phyloP scores from a whole-genome alignment of 148 eudicot species.

The Fagopyrum homotropicum region DNA sequence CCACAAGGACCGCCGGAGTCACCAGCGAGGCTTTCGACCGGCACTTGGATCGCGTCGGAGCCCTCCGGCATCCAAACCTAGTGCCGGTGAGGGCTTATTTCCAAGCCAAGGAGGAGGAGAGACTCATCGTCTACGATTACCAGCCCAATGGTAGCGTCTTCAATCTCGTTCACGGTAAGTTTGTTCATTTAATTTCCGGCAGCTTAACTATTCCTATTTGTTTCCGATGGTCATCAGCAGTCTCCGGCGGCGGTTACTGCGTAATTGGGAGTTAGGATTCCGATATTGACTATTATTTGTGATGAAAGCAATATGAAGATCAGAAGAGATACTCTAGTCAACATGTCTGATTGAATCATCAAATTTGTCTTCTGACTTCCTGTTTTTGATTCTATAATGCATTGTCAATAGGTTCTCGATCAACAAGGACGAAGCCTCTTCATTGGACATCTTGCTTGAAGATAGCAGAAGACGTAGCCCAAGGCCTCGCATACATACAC shows the following conservation, averaged over 20 bases:
- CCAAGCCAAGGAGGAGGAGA: slow-evolving; percentile 66
- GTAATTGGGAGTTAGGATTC: not conserved
- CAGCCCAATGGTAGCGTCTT: slow-evolving; percentile 87
- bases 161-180: slow-evolving; percentile 75
- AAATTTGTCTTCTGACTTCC: not conserved
- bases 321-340: no score
- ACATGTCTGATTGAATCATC: not conserved
- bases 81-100: slow-evolving; percentile 76
- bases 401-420: slow-evolving; percentile 56
- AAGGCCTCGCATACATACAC: slow-evolving; percentile 85
- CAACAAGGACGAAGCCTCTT: slow-evolving; percentile 80
- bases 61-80: slow-evolving; percentile 72
- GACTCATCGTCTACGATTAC: slow-evolving; percentile 66
- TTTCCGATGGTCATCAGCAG: not conserved
- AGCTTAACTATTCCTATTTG: no score
- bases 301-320: no score
- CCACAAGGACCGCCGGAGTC: slow-evolving; percentile 40
- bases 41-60: slow-evolving; percentile 63
- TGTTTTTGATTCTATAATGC: not conserved
- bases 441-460: slow-evolving; percentile 96
- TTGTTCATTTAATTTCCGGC: not conserved
- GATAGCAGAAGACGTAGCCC: slow-evolving; percentile 88
- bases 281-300: not conserved
- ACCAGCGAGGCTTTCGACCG: slow-evolving; percentile 46
- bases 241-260: not conserved